Evolutionary conservation across 176 grass and related monocot species (phyloP), one percentile per base, ranked within the genome.

Genomic region (Thinopyrum elongatum): DNA sequence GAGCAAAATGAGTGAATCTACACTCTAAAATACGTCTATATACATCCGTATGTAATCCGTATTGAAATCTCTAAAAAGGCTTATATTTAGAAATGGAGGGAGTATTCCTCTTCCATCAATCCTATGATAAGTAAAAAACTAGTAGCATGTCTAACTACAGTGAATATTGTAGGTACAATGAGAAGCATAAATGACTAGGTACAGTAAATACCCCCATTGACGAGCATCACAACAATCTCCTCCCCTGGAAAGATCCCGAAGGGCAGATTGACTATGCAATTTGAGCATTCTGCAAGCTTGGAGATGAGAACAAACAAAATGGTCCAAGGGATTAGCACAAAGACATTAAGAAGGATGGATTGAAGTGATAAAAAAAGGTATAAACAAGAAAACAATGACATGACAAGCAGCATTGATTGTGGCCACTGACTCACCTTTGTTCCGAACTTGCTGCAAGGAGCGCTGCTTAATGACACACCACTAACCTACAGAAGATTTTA

Each of bases 401-500:
- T 25, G 29, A 33, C 14, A 71, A 58, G 66, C 1, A 3, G 16
- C 47, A 74, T 39, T 61, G 39, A 61, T 13, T 28, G 35, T 49
- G 26, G 39, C 59, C 22, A 84, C 80, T 27, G 25, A 60, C 84
- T 83, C 11, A 86, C 84, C 84, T 78, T 79, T 80, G 68, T 72
- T 87, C 41, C 39, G 65, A 83, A 83, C 10, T 42, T 66, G 65
- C 65, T 87, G 65, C 55, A 74, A 62, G 51, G 61, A 86, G 23
- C 16, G 53, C 31, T 65, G 33, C 34, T 47, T 49, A 34, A 67
- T 84, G 46, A 58, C 82, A 83, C 47, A 79, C 84, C 80, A 74
- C 83, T 89, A 89, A 81, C 77, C 8, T 62, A 26, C 19, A 26
- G 80, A 75, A 59, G 63, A 39, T 59, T 94, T 97, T 90, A 92